Base-by-base conservation (phyloP, 345 rosid species). In the Excoecaria agallocha region DNA sequence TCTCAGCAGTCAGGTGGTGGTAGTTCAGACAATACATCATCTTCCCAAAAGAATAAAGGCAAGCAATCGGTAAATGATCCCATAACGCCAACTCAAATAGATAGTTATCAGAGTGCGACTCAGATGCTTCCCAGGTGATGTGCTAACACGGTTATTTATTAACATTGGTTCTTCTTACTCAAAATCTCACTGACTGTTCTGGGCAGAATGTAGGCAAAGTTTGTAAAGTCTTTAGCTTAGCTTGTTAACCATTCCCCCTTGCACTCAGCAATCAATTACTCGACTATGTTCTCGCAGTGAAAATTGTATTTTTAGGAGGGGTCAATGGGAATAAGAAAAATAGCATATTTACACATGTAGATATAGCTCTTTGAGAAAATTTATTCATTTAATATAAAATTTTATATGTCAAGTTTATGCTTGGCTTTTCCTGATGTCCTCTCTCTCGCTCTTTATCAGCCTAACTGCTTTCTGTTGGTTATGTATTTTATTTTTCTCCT, bases 71-170 rank as follows among this genome's bases (percentile, higher is more conserved):
- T 39, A 17, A n/a, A 81, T 72, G 76, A 60, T 56, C 82, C 73
- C 51, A 75, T 71, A 51, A 76, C 74, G 24, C 81, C 86, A 3
- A 65, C 77, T 12, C 52, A 65, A 15, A 67, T 77, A 20, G 63
- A 70, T 67, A 69, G 79, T 59, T 64, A 69, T 63, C 75, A 78
- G 12, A 76, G 78, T 72, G 71, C 82, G 41, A 80, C 88, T 66
- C 79, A 89, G 79, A 60, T 94, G 78, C 78, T 80, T 81, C 98
- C 98, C 3, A 85, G 96, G 77, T 94, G 86, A 87, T 70, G 52
- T 5, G n/a, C 15, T 41, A 25, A 9, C 62, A 30, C 24, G 6
- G 15, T 66, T 35, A 8, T n/a, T n/a, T n/a, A n/a, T n/a, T n/a
- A n/a, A n/a, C 19, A 25, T 6, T 24, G 48, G 12, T 12, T 35